Conservation (phyloP, 805 yeast species). For the Wilhelminamyces savonicus region DNA sequence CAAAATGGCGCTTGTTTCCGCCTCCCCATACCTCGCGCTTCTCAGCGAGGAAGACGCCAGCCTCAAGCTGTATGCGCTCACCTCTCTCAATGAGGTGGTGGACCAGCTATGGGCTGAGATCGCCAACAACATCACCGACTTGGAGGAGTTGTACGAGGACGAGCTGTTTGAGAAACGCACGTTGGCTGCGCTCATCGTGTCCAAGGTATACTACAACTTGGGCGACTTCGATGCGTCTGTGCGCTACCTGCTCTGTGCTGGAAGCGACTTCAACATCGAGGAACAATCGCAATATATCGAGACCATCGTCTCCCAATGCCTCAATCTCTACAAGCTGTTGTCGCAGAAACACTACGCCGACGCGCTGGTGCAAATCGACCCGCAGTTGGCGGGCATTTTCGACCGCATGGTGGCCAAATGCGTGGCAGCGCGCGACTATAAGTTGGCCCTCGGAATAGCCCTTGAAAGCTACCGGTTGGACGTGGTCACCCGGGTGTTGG, state of each 20-base stretch:
- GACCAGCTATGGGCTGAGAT: constrained; percentile 97
- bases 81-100: constrained; percentile 72
- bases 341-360: constrained; percentile 42
- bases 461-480: constrained; percentile 85
- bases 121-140: constrained; percentile 79
- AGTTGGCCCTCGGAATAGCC: constrained; percentile 84
- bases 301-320: constrained; percentile 90
- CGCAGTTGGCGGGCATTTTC: constrained; percentile 62
- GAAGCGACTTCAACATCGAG: constrained; percentile 65
- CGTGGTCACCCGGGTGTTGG: constrained; percentile 57
- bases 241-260: constrained; percentile 81
- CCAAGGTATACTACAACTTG: constrained; percentile 84
- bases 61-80: constrained; percentile 78
- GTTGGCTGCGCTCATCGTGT: constrained; percentile 86
- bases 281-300: constrained; percentile 83
- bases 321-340: constrained; percentile 68
- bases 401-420: constrained; percentile 86
- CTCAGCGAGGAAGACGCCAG: constrained; percentile 73
- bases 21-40: constrained; percentile 88
- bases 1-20: constrained; percentile 74
- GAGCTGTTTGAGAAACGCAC: constrained; percentile 64
- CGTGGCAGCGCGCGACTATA: constrained; percentile 60
- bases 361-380: constrained; percentile 38
- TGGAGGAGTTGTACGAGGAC: constrained; percentile 91
- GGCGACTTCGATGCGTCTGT: constrained; percentile 93